Evolutionary conservation across 371 early-diverging fungal genomes (phyloP).

Genomic region (Fennellomyces sp.): DNA sequence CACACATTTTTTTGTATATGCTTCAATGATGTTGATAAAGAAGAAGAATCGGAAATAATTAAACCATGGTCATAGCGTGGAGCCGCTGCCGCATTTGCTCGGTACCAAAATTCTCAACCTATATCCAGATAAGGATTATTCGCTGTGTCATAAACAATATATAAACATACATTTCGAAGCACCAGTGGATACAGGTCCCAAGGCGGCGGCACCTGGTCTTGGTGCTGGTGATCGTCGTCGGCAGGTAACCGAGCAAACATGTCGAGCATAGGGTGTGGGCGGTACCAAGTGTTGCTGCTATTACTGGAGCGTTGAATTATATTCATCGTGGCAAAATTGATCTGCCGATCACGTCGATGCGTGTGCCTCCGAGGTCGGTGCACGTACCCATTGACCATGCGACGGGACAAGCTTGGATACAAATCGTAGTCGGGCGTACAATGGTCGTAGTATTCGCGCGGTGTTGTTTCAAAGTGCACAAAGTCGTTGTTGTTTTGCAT

Average conservation of each 20-base stretch:
- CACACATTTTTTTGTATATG: too few species aligned
- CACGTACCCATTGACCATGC: conserved; percentile 37
- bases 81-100: conserved; percentile 49
- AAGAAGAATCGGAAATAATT: not conserved
- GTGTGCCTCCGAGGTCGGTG: conserved; percentile 9
- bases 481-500: conserved; percentile 14
- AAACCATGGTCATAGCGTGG: conserved; percentile 15
- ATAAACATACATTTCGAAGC: conserved; percentile 35
- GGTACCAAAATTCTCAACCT: conserved; percentile 50
- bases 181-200: conserved; percentile 51
- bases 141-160: not conserved
- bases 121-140: not conserved
- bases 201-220: conserved; percentile 18
- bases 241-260: conserved; percentile 10
- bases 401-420: conserved; percentile 41
- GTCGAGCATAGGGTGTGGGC: conserved; percentile 15
- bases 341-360: conserved; percentile 16
- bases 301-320: conserved; percentile 8
- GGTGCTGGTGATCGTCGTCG: conserved; percentile 8
- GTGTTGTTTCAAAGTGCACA: conserved; percentile 39
- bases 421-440: conserved; percentile 47
- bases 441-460: conserved; percentile 38
- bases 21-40: too few species aligned
- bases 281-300: conserved; percentile 9
- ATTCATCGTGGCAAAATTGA: conserved; percentile 29